These are phyloP conservation scores for Chaetoscypha palmicola DNA, from an alignment of 2,329 filamentous ascomycete genomes.

Conservation along the genomic window DNA sequence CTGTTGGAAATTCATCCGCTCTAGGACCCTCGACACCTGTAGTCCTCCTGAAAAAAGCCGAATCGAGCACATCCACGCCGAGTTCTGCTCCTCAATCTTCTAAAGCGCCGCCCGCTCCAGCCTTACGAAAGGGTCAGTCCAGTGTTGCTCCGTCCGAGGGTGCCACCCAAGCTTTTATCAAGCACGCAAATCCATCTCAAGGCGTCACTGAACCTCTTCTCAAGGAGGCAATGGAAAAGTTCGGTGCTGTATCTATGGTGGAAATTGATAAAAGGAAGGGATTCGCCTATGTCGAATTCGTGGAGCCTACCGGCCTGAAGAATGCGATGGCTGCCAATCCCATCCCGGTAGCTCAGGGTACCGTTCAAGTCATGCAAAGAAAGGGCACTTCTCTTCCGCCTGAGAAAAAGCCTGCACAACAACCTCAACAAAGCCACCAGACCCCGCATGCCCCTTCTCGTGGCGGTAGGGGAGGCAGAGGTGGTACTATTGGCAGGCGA, in stretches of 20 bases:
- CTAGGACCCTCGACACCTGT: conserved; percentile 29
- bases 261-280: conserved; percentile 94
- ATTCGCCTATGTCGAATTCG: conserved; percentile 89
- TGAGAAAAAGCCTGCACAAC: conserved; percentile 58
- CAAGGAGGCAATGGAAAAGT: conserved; percentile 64
- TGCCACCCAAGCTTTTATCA: conserved; percentile 65
- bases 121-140: conserved; percentile 26
- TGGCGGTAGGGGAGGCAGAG: conserved; percentile 21
- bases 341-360: conserved; percentile 73
- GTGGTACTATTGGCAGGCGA: conserved; percentile 18
- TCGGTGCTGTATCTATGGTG: conserved; percentile 69
- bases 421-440: conserved; percentile 2
- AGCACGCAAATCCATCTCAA: conserved; percentile 81
- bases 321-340: conserved; percentile 79
- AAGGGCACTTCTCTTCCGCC: conserved; percentile 77
- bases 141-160: conserved; percentile 34
- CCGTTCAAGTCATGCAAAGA: conserved; percentile 79
- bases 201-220: conserved; percentile 81
- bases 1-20: conserved; percentile 18
- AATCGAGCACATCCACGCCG: conserved; percentile 23
- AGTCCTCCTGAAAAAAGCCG: conserved; percentile 35
- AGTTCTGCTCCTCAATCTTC: conserved; percentile 26
- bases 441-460: conserved; percentile 21
- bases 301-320: conserved; percentile 61
- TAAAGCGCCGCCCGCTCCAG: conserved; percentile 13